These are phyloP conservation scores for Zostera marina DNA, from an alignment of 116 monocot species.

Conservation along the genomic window DNA sequence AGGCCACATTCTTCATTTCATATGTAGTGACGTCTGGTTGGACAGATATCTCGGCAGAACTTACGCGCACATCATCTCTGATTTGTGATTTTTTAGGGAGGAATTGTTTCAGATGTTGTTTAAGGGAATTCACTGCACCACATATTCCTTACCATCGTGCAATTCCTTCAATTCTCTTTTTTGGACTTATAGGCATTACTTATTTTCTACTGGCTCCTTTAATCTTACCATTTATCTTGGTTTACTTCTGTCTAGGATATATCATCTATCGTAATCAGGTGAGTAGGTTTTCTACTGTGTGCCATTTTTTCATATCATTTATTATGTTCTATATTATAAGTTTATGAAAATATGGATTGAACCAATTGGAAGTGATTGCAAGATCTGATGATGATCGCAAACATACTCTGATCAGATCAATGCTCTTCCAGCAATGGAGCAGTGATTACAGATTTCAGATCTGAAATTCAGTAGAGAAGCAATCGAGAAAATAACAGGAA, in stretches of 20 bases:
- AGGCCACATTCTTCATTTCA: slow-evolving; percentile 91
- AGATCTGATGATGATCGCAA: too few relatives aligned
- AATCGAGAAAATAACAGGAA: too few relatives aligned
- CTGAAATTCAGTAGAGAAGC: too few relatives aligned
- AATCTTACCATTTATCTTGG: slow-evolving; percentile 67
- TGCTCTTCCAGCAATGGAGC: too few relatives aligned
- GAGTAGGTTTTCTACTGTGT: slow-evolving; percentile 5
- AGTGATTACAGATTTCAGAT: too few relatives aligned
- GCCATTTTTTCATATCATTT: neutral
- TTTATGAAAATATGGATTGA: too few relatives aligned
- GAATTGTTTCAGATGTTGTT: slow-evolving; percentile 16
- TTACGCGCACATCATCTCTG: slow-evolving; percentile 43
- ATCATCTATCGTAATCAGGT: slow-evolving; percentile 94
- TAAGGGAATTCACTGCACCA: slow-evolving; percentile 32
- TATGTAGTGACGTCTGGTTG: slow-evolving; percentile 94
- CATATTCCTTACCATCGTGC: slow-evolving; percentile 64
- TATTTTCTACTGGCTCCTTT: slow-evolving; percentile 64
- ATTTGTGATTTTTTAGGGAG: slow-evolving; percentile 34
- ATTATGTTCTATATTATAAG: neutral
- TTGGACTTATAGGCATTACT: slow-evolving; percentile 59
- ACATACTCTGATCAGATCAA: too few relatives aligned
- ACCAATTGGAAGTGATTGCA: too few relatives aligned
- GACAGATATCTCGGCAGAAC: slow-evolving; percentile 59
- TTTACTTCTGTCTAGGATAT: slow-evolving; percentile 70
- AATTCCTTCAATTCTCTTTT: slow-evolving; percentile 62